Evolutionary conservation across 2,329 filamentous ascomycete genomes (phyloP).

Genomic region (Tolypocladium paradoxum): DNA sequence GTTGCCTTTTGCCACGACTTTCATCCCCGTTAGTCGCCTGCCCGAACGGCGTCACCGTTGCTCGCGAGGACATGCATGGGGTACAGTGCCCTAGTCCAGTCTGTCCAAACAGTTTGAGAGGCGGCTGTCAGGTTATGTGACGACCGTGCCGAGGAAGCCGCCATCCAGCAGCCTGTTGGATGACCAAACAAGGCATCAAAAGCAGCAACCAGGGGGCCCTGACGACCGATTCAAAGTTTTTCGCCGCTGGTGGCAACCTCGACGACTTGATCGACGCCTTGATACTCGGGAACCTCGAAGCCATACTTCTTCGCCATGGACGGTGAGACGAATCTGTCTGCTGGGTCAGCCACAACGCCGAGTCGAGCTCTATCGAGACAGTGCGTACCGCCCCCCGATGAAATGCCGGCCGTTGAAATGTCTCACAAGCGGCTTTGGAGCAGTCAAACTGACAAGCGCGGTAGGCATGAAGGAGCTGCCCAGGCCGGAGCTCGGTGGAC

Average conservation of each 20-base stretch:
- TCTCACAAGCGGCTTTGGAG: constrained; percentile 81
- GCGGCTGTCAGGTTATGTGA: constrained; percentile 46
- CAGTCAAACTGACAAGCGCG: constrained; percentile 78
- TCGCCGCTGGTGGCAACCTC: constrained; percentile 50
- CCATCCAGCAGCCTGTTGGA: not conserved
- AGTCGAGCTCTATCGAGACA: not conserved
- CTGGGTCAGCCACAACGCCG: constrained; percentile 6
- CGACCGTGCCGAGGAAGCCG: not conserved
- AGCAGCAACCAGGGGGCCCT: not conserved
- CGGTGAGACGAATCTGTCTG: constrained; percentile 62
- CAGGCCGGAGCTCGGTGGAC: constrained; percentile 66
- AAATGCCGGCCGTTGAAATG: constrained; percentile 85
- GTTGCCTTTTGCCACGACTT: constrained; percentile 44
- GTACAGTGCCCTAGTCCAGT: constrained; percentile 47
- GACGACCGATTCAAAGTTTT: constrained; percentile 34
- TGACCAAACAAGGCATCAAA: not conserved
- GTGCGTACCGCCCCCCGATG: constrained; percentile 64
- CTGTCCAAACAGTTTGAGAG: constrained; percentile 46
- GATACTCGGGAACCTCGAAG: constrained; percentile 71
- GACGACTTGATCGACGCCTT: constrained; percentile 79
- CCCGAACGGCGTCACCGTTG: constrained; percentile 29
- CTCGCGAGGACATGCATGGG: constrained; percentile 36
- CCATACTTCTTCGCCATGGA: constrained; percentile 76
- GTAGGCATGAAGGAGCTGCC: constrained; percentile 73
- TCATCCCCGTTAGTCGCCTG: constrained; percentile 38